These are phyloP conservation scores for Murraya koenigii DNA, from an alignment of 345 rosid species.

Conservation along the genomic window DNA sequence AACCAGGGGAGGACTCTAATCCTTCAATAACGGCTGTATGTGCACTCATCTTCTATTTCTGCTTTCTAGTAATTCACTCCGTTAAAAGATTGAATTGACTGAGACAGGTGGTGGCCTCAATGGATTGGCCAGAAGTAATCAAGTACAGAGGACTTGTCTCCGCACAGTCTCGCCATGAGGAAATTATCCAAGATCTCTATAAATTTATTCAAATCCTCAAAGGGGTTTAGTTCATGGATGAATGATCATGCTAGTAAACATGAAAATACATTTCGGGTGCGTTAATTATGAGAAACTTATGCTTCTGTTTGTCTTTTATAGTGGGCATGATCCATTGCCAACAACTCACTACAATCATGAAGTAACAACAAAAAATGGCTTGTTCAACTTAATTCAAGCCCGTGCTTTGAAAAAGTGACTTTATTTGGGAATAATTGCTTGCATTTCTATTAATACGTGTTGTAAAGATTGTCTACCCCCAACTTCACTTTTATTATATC, in stretches of 20 bases:
- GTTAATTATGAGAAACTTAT: background rate
- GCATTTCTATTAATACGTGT: slow-evolving; percentile 15
- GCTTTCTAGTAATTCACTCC: background rate
- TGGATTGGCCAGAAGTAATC: slow-evolving; percentile 85
- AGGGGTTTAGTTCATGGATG: slow-evolving; percentile 38
- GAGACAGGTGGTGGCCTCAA: slow-evolving; percentile 73
- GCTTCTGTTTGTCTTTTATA: slow-evolving; percentile 19
- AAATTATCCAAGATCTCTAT: slow-evolving; percentile 68
- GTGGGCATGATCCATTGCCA: slow-evolving; percentile 29
- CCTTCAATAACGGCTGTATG: slow-evolving; percentile 88
- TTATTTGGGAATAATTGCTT: slow-evolving; percentile 12
- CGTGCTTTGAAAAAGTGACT: background rate
- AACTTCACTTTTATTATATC: too few species aligned
- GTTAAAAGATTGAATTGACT: slow-evolving; percentile 3
- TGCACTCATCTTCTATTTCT: background rate
- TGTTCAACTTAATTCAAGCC: background rate
- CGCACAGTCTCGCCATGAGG: slow-evolving; percentile 59
- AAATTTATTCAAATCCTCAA: slow-evolving; percentile 30
- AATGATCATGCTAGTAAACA: slow-evolving; percentile 50
- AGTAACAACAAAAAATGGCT: background rate
- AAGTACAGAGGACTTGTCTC: slow-evolving; percentile 73
- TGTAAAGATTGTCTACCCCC: too few species aligned
- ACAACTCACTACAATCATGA: too few species aligned
- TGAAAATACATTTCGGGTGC: background rate
- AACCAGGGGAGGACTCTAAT: slow-evolving; percentile 61